These are phyloP conservation scores for Podila minutissima DNA, from an alignment of 192 early-diverging fungal genomes.

Conservation along the genomic window DNA sequence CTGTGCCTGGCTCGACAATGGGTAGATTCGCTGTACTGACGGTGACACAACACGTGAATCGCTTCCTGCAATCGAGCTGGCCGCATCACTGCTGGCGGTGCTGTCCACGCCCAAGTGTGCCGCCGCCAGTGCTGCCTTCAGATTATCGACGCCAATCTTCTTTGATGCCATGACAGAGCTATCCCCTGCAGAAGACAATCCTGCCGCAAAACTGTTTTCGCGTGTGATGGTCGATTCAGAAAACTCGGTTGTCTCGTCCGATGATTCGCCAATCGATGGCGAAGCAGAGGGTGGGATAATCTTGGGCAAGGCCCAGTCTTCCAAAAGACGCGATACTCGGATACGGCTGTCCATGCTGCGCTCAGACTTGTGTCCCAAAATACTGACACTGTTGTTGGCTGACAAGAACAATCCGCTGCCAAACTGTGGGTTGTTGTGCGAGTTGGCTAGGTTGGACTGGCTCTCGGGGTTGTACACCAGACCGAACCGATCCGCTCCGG, in stretches of 20 bases:
- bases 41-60: constrained; percentile 8
- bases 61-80: constrained; percentile 23
- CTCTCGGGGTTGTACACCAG: constrained; percentile 26
- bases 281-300: constrained; percentile 14
- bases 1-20: constrained; percentile 35
- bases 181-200: constrained; percentile 4
- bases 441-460: constrained; percentile 5
- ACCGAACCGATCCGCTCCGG: constrained; percentile 44
- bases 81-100: constrained; percentile 21
- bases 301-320: constrained; percentile 50
- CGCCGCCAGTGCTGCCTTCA: constrained; percentile 47
- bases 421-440: constrained; percentile 10
- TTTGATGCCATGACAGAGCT: neutral
- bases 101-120: constrained; percentile 26
- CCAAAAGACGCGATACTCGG: constrained; percentile 40
- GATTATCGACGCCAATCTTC: constrained; percentile 47
- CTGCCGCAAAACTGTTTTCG: constrained; percentile 23
- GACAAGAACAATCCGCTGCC: constrained; percentile 48
- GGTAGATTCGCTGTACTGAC: constrained; percentile 13
- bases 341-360: constrained; percentile 50
- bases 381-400: neutral
- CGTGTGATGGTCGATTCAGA: constrained; percentile 14
- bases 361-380: constrained; percentile 28
- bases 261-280: constrained; percentile 20
- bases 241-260: constrained; percentile 3